phyloP scores from a whole-genome alignment of 805 yeast species.

The Wickerhamiella brachini region DNA sequence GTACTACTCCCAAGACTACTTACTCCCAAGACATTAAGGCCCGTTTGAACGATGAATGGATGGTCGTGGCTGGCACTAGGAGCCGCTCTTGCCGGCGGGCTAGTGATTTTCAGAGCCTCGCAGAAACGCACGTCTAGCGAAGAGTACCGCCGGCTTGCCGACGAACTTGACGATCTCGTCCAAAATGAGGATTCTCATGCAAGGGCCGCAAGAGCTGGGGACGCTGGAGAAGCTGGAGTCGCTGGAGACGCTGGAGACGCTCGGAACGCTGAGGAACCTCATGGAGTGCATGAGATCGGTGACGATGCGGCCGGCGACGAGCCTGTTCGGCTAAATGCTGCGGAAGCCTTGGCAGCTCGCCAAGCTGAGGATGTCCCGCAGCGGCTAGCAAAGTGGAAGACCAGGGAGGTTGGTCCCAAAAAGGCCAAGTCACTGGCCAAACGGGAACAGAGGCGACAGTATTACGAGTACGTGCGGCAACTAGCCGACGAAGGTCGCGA shows the following conservation, averaged over 20 bases:
- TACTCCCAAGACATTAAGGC: too few species aligned
- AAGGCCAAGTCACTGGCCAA: slow-evolving; percentile 24
- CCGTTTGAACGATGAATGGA: background rate
- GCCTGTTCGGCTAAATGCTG: slow-evolving; percentile 9
- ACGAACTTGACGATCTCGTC: background rate
- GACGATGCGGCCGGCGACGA: slow-evolving; percentile 2
- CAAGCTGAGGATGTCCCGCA: slow-evolving; percentile 10
- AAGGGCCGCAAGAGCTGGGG: background rate
- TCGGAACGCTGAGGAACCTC: background rate
- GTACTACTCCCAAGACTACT: too few species aligned
- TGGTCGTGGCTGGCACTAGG: background rate
- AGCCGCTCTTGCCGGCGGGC: background rate
- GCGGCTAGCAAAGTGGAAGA: slow-evolving; percentile 16
- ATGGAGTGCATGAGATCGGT: background rate
- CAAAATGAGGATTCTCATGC: background rate
- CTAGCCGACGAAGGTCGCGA: slow-evolving; percentile 19
- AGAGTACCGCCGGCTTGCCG: background rate
- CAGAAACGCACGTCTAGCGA: background rate
- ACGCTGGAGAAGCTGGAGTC: background rate
- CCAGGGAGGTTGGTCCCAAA: slow-evolving; percentile 21
- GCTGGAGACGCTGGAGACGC: background rate
- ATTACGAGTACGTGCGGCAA: slow-evolving; percentile 22
- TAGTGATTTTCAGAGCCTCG: background rate
- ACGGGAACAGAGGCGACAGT: slow-evolving; percentile 23
- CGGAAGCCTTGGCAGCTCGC: slow-evolving; percentile 6